phyloP scores from a whole-genome alignment of 169 alveolate genomes.

The Plasmodium vinckei region DNA sequence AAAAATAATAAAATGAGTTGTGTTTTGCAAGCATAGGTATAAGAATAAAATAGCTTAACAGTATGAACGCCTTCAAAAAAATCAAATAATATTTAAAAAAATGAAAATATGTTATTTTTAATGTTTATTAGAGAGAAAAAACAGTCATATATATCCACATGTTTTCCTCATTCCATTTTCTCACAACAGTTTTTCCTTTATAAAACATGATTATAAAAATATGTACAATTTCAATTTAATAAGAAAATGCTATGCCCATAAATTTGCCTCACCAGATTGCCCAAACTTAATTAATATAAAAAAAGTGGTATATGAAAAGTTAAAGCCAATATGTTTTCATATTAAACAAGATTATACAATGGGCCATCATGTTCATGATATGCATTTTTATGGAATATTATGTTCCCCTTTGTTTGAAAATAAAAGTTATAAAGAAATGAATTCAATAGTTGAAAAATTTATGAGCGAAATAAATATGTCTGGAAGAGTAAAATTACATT shows the following conservation, averaged over 20 bases:
- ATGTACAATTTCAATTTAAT: conserved; percentile 45
- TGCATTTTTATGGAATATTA: conserved; percentile 89
- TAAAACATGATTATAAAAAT: conserved; percentile 39
- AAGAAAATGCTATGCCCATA: conserved; percentile 78
- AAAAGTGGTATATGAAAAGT: conserved; percentile 83
- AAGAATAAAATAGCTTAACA: too few relatives aligned
- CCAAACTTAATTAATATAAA: conserved; percentile 82
- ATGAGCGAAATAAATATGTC: conserved; percentile 79
- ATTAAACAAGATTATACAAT: conserved; percentile 88
- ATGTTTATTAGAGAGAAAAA: too few relatives aligned
- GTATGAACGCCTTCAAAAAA: too few relatives aligned
- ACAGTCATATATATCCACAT: too few relatives aligned
- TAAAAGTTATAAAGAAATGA: conserved; percentile 87
- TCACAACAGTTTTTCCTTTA: too few relatives aligned
- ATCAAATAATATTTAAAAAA: too few relatives aligned
- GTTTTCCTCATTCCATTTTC: too few relatives aligned
- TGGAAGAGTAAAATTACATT: conserved; percentile 84
- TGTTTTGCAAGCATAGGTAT: too few relatives aligned
- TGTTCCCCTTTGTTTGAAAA: conserved; percentile 92
- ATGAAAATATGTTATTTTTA: too few relatives aligned
- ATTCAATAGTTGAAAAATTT: conserved; percentile 86
- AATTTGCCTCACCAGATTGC: conserved; percentile 86
- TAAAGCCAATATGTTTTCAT: conserved; percentile 89
- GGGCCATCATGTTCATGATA: conserved; percentile 88
- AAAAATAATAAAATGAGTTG: too few relatives aligned